Base-by-base conservation (phyloP, 306 rosid species). In the Corylus americana region DNA sequence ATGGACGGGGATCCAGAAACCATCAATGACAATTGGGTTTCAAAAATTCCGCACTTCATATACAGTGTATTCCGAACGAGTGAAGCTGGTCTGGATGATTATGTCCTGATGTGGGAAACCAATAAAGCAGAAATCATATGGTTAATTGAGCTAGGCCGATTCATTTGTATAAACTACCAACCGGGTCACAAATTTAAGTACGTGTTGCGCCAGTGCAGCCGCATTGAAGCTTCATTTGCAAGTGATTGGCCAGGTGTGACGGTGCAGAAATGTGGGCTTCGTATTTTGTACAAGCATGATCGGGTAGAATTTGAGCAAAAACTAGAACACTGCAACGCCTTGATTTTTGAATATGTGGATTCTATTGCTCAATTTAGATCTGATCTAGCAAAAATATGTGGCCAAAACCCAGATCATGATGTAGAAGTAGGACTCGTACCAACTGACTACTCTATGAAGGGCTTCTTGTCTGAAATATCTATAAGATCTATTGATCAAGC, bases 291-390 rank as follows among this genome's bases (percentile, higher is more conserved):
- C 22, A 2, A 64, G 1, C 70, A 64, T 16, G 48, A 35, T 64
- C 22, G 14, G 22, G 11, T 64, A 7, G 45, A 14, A 3, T 16
- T 64, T 16, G 0, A 2, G 70, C 47, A 64, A 64, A 18, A 35
- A 14, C 48, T 64, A 0, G 7, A 31, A 64, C 70, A 35, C 48
- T 31, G 20, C 47, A 64, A 64, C 35, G 18, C 7, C 25, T 35
- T 64, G 70, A 7, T 35, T 64, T 1, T 0, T 0, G 47, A 64
- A 1, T 2, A 35, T 6, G 8, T 8, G 0, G 25, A 35, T 7
- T 17, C 44, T 0, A 0, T 14, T 1, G 0, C 11, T 25, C 44
- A 5, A 13, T 7, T 1, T 1, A 3, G 13, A 18, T 45, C 0
- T 5, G 68, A 59, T 25, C 42, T 0, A 29, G 6, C 22, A 4